Base-by-base conservation (phyloP, 108 stramenopile species). In the Skeletonema potamos region DNA sequence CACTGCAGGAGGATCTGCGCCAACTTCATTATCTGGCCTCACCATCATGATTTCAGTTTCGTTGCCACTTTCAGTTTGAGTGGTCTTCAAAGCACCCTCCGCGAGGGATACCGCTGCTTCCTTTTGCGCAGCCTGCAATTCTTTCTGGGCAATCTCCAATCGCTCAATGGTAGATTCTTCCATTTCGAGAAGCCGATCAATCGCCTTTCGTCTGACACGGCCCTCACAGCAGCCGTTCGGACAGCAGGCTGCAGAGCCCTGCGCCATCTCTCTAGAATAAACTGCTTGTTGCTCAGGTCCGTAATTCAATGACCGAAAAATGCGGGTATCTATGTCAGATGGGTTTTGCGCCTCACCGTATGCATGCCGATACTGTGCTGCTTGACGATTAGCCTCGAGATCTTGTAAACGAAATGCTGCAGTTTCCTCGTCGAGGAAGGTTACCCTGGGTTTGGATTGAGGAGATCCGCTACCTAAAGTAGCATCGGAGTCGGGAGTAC, bases 201-300 rank as follows among this genome's bases (percentile, higher is more conserved):
- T 79, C n/a, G 72, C 76, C 17, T 76, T 72, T 10, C 79, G 70
- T 20, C 64, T 46, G 3, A 95, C 71, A 6, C 80, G 70, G 17
- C 66, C 68, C 74, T 92, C 87, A 48, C 72, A 76, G 73, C 89
- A 93, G 10, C 94, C 92, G 63, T 89, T 68, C 0, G 94, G 94
- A 64, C 91, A 92, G 59, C 91, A 87, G 15, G 81, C 86, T 8
- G 90, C 89, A 17, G 91, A 90, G 32, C 87, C 84, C 55, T 91
- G 90, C 8, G 94, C 94, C 66, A 92, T 90, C 74, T 95, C 94
- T 24, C 94, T 66, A 44, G 84, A 83, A 64, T 92, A 95, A 15
- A 92, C 82, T 58, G 92, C 89, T 18, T 87, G 86, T 62, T 93
- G 92, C 62, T 90, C 92, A 6, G 92, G 92, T 8, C 92, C 92